Evolutionary conservation across 2,329 filamentous ascomycete species (phyloP).

Genomic region (Elsinoe batatas): DNA sequence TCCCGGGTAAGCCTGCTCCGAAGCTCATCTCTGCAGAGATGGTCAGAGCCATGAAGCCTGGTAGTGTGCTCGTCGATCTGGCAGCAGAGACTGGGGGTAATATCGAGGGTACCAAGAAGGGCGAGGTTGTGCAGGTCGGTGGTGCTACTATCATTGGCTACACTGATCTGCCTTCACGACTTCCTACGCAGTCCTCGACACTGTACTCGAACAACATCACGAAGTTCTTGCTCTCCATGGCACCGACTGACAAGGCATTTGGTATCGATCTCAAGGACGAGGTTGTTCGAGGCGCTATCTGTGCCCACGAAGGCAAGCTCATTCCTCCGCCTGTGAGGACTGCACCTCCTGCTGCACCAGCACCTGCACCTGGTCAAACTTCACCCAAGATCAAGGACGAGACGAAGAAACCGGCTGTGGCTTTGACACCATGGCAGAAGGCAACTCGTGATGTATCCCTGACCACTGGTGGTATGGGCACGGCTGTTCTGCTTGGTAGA

Average conservation of each 20-base stretch:
- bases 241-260: constrained; percentile 66
- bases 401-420: constrained; percentile 46
- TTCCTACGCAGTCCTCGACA: constrained; percentile 82
- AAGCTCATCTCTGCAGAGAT: constrained; percentile 75
- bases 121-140: constrained; percentile 59
- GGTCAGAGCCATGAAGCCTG: constrained; percentile 78
- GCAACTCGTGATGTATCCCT: constrained; percentile 63
- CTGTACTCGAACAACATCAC: constrained; percentile 91
- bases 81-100: constrained; percentile 84
- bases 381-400: constrained; percentile 38
- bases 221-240: constrained; percentile 75
- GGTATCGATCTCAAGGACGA: constrained; percentile 74
- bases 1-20: constrained; percentile 73
- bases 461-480: constrained; percentile 68
- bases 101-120: constrained; percentile 69
- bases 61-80: constrained; percentile 78
- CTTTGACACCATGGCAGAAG: constrained; percentile 73
- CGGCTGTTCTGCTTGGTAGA: constrained; percentile 67
- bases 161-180: constrained; percentile 74
- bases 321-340: constrained; percentile 60
- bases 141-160: constrained; percentile 82
- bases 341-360: constrained; percentile 35
- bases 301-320: constrained; percentile 67
- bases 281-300: constrained; percentile 75
- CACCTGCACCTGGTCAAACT: constrained; percentile 9